Evolutionary conservation across 2,329 filamentous ascomycete genomes (phyloP), one percentile per base, ranked within the genome.

Genomic region (Pseudogymnoascus sp.): DNA sequence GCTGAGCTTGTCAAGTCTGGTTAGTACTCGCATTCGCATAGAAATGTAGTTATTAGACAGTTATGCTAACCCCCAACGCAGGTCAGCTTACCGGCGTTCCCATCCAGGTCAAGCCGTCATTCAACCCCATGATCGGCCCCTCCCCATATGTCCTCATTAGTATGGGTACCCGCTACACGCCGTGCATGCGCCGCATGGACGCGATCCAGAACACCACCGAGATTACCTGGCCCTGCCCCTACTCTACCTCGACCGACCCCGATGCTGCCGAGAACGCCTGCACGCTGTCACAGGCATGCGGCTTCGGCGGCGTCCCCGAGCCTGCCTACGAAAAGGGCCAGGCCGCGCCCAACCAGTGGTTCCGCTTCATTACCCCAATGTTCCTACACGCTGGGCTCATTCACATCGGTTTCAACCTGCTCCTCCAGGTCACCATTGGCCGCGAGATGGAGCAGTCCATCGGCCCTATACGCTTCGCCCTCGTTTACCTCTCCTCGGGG

Each of bases 61-160:
- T 44, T 44, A 21, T 56, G 37, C 42, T 46, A 63, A 68, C 62
- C 31, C 17, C n/a, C 7, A 3, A 60, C 23, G 7, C 11, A 92
- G 89, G 82, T 61, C 82, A 88, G 68, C 78, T 93, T 31, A 97
- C 93, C 0, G 89, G 89, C 62, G 88, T 88, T 0, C 72, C 72
- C 1, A 74, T 74, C 63, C 68, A 71, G 67, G 72, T 73, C 21
- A 84, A 93, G 63, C 95, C 95, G 1, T 83, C 82, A 15, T 96
- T 99, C 79, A 99, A 97, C 77, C 89, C 90, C 64, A 96, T 99
- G 91, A 96, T 99, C 72, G 95, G 95, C 0, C 95, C 95, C 0
- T 96, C 93, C 4, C 84, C 88, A 1, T 91, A 91, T 69, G 86
- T 97, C 23, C 85, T 96, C 70, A 96, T 97, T 79, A 96, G 96